A percentile compares a stretch with the other conserved stretches of the same genome.
Evolutionary conservation across 2,329 filamentous ascomycete species (phyloP).

Genomic region (Fusarium poae): DNA sequence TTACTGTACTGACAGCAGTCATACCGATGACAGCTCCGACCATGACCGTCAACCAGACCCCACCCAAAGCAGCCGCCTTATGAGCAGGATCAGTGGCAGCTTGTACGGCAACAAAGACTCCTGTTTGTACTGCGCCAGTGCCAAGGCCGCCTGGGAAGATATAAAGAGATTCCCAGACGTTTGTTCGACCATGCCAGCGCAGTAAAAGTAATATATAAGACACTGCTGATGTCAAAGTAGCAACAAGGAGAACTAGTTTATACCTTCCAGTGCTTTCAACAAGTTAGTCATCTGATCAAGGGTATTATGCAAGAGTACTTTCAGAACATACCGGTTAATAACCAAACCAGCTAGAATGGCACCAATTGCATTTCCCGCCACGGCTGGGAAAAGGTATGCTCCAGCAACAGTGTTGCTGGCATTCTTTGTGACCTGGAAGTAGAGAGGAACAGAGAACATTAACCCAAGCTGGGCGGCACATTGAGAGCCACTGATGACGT

Average conservation of each 20-base stretch:
- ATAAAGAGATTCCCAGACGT: background rate
- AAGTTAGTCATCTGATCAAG: background rate
- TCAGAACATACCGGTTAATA: background rate
- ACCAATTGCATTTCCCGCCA: background rate
- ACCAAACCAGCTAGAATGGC: background rate
- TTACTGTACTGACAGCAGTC: background rate
- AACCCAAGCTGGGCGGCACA: background rate
- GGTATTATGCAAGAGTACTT: background rate
- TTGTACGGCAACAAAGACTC: background rate
- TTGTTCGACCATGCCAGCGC: background rate
- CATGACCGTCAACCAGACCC: background rate
- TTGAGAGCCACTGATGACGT: background rate
- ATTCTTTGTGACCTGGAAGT: background rate
- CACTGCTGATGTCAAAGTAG: background rate
- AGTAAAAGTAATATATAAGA: background rate
- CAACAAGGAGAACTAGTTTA: rapidly evolving
- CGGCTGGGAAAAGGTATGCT: background rate
- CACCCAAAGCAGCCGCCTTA: background rate
- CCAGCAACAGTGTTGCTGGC: background rate
- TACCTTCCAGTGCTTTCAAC: background rate
- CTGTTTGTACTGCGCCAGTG: background rate
- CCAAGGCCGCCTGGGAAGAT: background rate
- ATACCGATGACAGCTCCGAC: background rate
- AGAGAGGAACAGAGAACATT: background rate
- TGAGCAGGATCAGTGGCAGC: background rate